Percentiles rank a stretch among this genome's conserved stretches.
phyloP scores from a whole-genome alignment of 495 filamentous ascomycete species.

The Ramalina peruviana region DNA sequence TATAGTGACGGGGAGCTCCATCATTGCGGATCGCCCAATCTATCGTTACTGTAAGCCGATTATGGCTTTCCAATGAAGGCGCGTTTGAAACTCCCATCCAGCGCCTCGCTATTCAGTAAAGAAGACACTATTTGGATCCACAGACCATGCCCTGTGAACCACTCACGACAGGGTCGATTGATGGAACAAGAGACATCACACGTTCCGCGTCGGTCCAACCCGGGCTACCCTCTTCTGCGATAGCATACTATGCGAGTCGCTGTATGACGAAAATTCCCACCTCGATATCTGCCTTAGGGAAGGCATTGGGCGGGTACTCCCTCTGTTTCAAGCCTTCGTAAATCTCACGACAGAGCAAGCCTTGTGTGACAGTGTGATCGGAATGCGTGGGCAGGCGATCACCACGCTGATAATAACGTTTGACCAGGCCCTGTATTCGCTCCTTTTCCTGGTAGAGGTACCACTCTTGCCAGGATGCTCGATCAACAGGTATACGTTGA shows the following conservation, averaged over 20 bases:
- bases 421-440: conserved; percentile 48
- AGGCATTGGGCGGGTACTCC: conserved; percentile 29
- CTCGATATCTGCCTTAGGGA: conserved; percentile 39
- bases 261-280: conserved; percentile 51
- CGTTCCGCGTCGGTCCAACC: too few relatives aligned
- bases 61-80: too few relatives aligned
- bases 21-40: too few relatives aligned
- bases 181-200: too few relatives aligned
- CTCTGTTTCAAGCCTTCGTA: conserved; percentile 44
- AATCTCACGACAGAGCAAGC: conserved; percentile 47
- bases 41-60: too few relatives aligned
- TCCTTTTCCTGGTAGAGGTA: conserved; percentile 56
- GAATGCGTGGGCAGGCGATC: conserved; percentile 25
- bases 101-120: too few relatives aligned
- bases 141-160: too few relatives aligned
- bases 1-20: too few relatives aligned
- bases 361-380: conserved; percentile 33
- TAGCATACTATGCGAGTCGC: conserved; percentile 18
- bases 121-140: too few relatives aligned
- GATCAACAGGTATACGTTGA: conserved; percentile 38
- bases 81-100: too few relatives aligned
- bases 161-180: too few relatives aligned
- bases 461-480: conserved; percentile 54
- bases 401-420: conserved; percentile 41
- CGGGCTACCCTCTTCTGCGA: too few relatives aligned